Percentiles rank a stretch among this genome's conserved stretches.
phyloP scores from a whole-genome alignment of 176 grass and related monocot genomes.

The Puya raimondii region DNA sequence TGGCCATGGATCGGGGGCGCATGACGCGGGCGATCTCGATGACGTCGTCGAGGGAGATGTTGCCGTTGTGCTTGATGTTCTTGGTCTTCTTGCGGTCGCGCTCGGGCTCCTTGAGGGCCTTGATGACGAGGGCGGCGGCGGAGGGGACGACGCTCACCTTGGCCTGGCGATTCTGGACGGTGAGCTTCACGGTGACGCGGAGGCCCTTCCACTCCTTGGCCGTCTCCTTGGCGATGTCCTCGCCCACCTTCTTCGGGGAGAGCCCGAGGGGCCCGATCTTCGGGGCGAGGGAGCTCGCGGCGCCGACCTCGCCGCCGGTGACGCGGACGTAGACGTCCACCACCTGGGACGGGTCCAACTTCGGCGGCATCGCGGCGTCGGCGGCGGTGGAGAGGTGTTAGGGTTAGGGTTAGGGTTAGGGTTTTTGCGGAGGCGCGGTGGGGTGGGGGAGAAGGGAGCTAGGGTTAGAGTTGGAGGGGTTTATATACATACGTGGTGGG shows the following conservation, averaged over 20 bases:
- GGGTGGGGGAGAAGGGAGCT: neutral
- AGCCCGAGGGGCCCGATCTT: slow-evolving; percentile 75
- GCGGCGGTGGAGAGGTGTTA: neutral
- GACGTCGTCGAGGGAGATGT: slow-evolving; percentile 70
- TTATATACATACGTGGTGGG: neutral
- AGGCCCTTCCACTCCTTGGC: slow-evolving; percentile 86
- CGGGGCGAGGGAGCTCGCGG: slow-evolving; percentile 57
- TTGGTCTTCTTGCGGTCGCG: slow-evolving; percentile 79
- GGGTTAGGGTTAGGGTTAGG: neutral
- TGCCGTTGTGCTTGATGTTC: slow-evolving; percentile 70
- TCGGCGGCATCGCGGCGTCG: slow-evolving; percentile 44
- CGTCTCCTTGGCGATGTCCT: slow-evolving; percentile 82
- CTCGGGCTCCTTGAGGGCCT: slow-evolving; percentile 68
- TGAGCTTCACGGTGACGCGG: slow-evolving; percentile 78
- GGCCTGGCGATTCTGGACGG: slow-evolving; percentile 71
- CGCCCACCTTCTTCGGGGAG: slow-evolving; percentile 72
- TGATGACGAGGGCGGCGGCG: slow-evolving; percentile 70
- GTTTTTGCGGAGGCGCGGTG: no score
- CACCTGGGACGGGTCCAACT: slow-evolving; percentile 58
- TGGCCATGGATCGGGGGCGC: neutral
- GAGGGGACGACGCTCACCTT: slow-evolving; percentile 72
- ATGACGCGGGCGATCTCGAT: slow-evolving; percentile 40
- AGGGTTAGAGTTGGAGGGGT: neutral
- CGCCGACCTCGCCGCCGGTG: slow-evolving; percentile 62
- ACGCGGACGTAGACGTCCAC: slow-evolving; percentile 61